Base-by-base conservation (phyloP, 805 yeast species). In the Kuraishia borneana region DNA sequence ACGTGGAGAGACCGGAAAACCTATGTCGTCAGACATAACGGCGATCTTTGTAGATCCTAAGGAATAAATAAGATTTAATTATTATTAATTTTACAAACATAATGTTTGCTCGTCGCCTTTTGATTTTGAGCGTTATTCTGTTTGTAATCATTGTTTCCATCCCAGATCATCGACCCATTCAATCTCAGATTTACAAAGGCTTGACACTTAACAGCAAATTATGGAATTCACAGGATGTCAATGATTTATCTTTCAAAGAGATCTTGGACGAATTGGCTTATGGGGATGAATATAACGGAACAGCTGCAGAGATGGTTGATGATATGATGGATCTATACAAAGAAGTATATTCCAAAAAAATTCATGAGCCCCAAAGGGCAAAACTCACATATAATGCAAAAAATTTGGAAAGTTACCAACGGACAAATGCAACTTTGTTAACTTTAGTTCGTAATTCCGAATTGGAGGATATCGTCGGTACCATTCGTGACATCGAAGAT, bases 391-490 rank as follows among this genome's bases (percentile, higher is more conserved):
- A 52, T 37, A 40, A 41, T 21, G 53, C 47, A 14, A 35, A 53
- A 27, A 38, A 47, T 8, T 49, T 51, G 36, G 55, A 48, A 34
- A 56, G 50, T 36, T 54, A 54, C 33, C 51, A 52, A 38, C 46
- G 56, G 23, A 87, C 81, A 6, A 82, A 75, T 46, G 95, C 95
- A 4, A 81, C 94, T 3, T 64, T 84, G 36, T 52, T 85, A 10
- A 73, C 85, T 3, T 61, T 84, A 36, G 94, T 81, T n/a, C 62
- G 89, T 42, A 83, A 83, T 49, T 48, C 65, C n/a, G 95, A 84
- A 47, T 54, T 69, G 25, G 46, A 48, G 4, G 69, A 59, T 2
- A 64, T 85, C 21, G 54, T 72, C 5, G 50, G 51, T 16, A 68
- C 94, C 2, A 74, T 85, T 37, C 51, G 57, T 41, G 72, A 68